Evolutionary conservation across 2,329 filamentous ascomycete genomes (phyloP).

Genomic region (Monilinia aucupariae): DNA sequence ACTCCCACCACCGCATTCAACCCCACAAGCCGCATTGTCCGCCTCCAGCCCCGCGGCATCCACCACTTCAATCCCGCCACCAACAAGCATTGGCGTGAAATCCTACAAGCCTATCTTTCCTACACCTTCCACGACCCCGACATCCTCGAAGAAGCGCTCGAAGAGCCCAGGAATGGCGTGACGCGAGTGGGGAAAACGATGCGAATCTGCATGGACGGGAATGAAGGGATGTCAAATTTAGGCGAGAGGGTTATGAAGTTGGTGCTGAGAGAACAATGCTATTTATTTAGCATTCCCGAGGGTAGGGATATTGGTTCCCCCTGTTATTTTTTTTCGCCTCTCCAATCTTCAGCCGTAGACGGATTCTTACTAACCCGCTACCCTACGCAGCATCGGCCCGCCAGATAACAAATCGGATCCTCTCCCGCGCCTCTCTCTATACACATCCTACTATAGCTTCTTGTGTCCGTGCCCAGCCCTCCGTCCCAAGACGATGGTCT

Average conservation of each 20-base stretch:
- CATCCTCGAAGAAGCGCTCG: constrained; percentile 27
- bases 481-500: neutral
- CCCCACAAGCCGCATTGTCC: neutral
- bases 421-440: neutral
- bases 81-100: constrained; percentile 12
- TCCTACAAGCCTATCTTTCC: constrained; percentile 19
- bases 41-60: neutral
- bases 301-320: constrained; percentile 11
- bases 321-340: neutral
- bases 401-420: neutral
- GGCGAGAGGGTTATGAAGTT: constrained; percentile 23
- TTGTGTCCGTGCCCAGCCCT: neutral
- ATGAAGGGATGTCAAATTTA: constrained; percentile 22
- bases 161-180: constrained; percentile 22
- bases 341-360: neutral
- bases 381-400: neutral
- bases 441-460: neutral
- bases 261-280: constrained; percentile 23
- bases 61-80: neutral
- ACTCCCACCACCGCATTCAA: neutral
- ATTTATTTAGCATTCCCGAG: constrained; percentile 19
- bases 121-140: constrained; percentile 24
- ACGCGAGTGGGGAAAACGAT: constrained; percentile 19
- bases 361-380: neutral
- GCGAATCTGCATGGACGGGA: constrained; percentile 21